These are phyloP conservation scores for Fusarium heterosporum DNA, from an alignment of 2,329 filamentous ascomycete genomes.

Conservation along the genomic window DNA sequence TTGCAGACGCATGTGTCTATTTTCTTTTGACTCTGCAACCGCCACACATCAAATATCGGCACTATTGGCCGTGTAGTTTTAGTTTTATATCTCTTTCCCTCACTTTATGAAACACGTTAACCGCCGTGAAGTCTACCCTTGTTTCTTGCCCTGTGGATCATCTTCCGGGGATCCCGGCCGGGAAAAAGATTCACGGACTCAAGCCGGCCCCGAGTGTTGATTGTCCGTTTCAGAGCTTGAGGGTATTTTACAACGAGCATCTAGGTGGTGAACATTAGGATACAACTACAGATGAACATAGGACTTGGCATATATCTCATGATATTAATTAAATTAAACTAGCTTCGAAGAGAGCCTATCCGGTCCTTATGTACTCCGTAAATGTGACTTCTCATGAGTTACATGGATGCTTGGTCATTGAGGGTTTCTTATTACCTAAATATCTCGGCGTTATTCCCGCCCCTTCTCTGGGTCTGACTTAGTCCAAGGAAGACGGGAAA, in stretches of 20 bases:
- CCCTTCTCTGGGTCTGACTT: too few relatives aligned
- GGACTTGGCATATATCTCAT: too few relatives aligned
- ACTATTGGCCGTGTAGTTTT: not conserved
- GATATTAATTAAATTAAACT: too few relatives aligned
- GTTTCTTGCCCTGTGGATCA: constrained; percentile 17
- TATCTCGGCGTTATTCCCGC: not conserved
- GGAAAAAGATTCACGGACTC: constrained; percentile 23
- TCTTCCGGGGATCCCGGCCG: constrained; percentile 28
- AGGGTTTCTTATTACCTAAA: not conserved
- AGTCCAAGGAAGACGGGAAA: too few relatives aligned
- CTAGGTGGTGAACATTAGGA: too few relatives aligned
- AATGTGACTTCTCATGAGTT: too few relatives aligned
- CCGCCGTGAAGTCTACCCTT: constrained; percentile 2
- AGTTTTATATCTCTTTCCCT: not conserved
- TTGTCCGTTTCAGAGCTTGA: constrained; percentile 9
- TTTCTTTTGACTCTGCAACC: not conserved
- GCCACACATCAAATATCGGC: not conserved
- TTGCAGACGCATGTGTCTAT: constrained; percentile 10
- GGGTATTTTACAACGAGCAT: too few relatives aligned
- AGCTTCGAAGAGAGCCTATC: too few relatives aligned
- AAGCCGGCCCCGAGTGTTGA: constrained; percentile 34
- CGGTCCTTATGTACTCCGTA: too few relatives aligned
- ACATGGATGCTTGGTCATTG: too few relatives aligned
- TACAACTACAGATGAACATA: not conserved
- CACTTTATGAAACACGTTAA: not conserved